A percentile compares a stretch with the other conserved stretches of the same genome.
Conservation (phyloP, 768 basidiomycete genomes). For the Sporobolomyces phaffii region DNA sequence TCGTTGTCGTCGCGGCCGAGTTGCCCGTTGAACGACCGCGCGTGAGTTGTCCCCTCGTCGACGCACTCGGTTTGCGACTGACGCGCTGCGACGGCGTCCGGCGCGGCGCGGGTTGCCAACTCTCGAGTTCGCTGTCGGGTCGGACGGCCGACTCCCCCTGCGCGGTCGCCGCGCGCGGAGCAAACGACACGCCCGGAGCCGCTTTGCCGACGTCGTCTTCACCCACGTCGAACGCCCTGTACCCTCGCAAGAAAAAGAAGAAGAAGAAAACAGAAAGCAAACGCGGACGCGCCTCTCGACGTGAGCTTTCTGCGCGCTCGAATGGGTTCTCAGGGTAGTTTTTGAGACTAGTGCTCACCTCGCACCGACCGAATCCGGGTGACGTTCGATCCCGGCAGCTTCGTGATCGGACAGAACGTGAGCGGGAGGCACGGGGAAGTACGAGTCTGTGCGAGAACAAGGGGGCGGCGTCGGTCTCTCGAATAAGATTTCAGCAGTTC, state of each 20-base stretch:
- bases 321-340: too few species aligned
- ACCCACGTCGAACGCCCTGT: slow-evolving; percentile 28
- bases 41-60: background rate
- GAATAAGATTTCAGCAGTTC: too few species aligned
- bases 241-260: background rate
- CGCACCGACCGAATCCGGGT: slow-evolving; percentile 23
- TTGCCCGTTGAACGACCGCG: background rate
- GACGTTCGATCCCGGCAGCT: slow-evolving; percentile 12
- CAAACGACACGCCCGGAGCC: slow-evolving; percentile 36
- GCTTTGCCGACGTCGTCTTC: background rate
- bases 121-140: slow-evolving; percentile 22
- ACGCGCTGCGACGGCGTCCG: slow-evolving; percentile 32
- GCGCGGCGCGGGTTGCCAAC: slow-evolving; percentile 29
- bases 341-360: slow-evolving; percentile 22
- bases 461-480: too few species aligned
- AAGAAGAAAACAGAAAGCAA: background rate
- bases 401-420: slow-evolving; percentile 12
- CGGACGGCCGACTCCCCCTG: slow-evolving; percentile 2
- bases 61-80: slow-evolving; percentile 3
- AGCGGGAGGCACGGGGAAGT: slow-evolving; percentile 30
- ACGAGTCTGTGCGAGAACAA: slow-evolving; percentile 18
- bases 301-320: too few species aligned
- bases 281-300: too few species aligned
- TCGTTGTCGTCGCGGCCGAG: background rate
- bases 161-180: slow-evolving; percentile 24